Evolutionary conservation across 768 basidiomycete species (phyloP), one percentile per base, ranked within the genome.

Genomic region (Boletus rubescentipes): DNA sequence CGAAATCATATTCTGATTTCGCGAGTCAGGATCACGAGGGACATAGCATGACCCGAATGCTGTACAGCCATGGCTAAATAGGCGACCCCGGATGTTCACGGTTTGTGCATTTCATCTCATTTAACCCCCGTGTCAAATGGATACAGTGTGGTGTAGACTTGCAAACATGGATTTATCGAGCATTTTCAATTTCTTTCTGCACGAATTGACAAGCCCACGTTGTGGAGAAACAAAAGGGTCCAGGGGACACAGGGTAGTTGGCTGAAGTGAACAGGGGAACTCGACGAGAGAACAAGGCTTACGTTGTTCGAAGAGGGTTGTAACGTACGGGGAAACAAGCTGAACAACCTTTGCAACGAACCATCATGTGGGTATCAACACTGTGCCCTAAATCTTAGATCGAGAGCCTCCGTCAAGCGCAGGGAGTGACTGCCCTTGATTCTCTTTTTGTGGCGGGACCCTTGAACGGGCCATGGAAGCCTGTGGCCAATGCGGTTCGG

Each of bases 1-100:
- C 39, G 34, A 54, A 46, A 59, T 56, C 52, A 51, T 20, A 32
- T 36, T 29, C 38, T 53, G 56, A 42, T 65, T 43, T 59, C 21
- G 40, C 36, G 36, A 8, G 44, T 32, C 41, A 37, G 18, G n/a
- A 55, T 61, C 62, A 61, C 53, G 51, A 57, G 54, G 52, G 18
- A 20, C 47, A 46, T 46, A 49, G 23, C 37, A 39, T 49, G 50
- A 43, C 30, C 45, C 39, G 36, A 20, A 18, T 18, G 21, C 20
- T 31, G 34, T 11, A 38, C 46, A 49, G 45, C 37, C 45, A 32
- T 47, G 21, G 42, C 54, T 34, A 45, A 63, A 53, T 49, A 53
- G 53, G 57, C 23, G 51, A 48, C 36, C 30, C 46, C n/a, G 14
- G 38, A 59, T 16, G 16, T 23, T 18, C 54, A 49, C 35, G 34